Conservation (phyloP, 305 asterid genomes). For the Solanum hybrid region DNA sequence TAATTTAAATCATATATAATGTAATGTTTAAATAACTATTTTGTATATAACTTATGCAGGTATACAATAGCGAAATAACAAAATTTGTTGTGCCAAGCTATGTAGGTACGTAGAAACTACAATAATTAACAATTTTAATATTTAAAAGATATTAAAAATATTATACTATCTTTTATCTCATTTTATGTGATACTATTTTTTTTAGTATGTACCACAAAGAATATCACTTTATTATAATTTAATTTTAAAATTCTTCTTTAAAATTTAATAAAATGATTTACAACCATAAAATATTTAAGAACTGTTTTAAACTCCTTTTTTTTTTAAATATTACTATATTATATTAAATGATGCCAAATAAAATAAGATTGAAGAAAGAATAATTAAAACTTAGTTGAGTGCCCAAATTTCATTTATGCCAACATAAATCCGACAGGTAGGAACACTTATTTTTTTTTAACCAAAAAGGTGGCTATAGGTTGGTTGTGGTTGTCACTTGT, state of each 20-base stretch:
- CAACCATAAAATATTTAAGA: too few species aligned
- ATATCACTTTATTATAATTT: too few species aligned
- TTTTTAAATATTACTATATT: too few species aligned
- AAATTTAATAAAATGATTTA: too few species aligned
- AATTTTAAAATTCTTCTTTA: too few species aligned
- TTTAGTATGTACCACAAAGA: too few species aligned
- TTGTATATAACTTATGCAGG: not conserved
- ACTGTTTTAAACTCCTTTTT: fast-evolving
- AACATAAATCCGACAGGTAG: not conserved
- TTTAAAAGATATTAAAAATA: too few species aligned
- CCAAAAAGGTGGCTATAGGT: not conserved
- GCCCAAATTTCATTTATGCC: not conserved
- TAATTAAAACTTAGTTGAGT: not conserved
- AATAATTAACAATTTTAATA: too few species aligned
- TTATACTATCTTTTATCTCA: too few species aligned
- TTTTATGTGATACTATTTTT: too few species aligned
- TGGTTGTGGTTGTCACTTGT: not conserved
- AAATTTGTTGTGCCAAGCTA: not conserved
- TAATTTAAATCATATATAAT: not conserved
- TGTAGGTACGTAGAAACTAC: not conserved
- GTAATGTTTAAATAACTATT: too few species aligned
- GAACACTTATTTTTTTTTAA: not conserved
- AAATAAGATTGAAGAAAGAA: fast-evolving
- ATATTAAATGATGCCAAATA: not conserved
- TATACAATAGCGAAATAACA: not conserved